These are phyloP conservation scores for Taxillus chinensis DNA, from an alignment of 164 flowering plant species.

Conservation along the genomic window DNA sequence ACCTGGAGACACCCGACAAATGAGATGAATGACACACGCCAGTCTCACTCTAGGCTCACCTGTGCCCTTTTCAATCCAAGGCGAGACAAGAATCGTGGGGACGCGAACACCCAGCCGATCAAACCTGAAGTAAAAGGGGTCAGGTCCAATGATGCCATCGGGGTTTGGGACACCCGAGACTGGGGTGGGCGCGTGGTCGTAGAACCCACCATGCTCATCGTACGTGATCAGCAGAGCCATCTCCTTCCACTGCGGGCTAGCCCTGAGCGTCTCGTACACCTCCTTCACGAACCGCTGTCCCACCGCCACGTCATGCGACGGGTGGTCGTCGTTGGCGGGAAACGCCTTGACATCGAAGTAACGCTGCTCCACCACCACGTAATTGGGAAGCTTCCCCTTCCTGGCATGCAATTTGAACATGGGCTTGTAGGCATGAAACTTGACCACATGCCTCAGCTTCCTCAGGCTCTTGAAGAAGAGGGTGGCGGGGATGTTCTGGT, in stretches of 20 bases:
- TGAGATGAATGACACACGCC: no score
- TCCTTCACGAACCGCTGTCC: slow-evolving; percentile 97
- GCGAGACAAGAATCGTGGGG: slow-evolving; percentile 77
- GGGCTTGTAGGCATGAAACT: not conserved
- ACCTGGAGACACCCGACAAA: no score
- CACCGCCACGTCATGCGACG: slow-evolving; percentile 1
- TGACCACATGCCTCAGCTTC: slow-evolving; percentile 53
- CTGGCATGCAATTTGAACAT: not conserved
- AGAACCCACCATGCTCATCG: slow-evolving; percentile 97
- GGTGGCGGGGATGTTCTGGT: slow-evolving; percentile 90
- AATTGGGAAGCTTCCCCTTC: slow-evolving; percentile 4
- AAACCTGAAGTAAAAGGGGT: slow-evolving; percentile 72
- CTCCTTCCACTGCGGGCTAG: slow-evolving; percentile 93
- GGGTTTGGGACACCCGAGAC: slow-evolving; percentile 86
- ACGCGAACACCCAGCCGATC: slow-evolving; percentile 90
- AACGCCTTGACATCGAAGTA: slow-evolving; percentile 1
- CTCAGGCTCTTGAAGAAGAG: slow-evolving; percentile 74
- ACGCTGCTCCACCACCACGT: slow-evolving; percentile 4
- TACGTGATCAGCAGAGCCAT: slow-evolving; percentile 75
- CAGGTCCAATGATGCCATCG: slow-evolving; percentile 84
- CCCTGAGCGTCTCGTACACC: slow-evolving; percentile 79
- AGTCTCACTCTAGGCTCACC: slow-evolving; percentile 25
- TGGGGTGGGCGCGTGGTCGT: slow-evolving; percentile 93
- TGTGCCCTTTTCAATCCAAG: slow-evolving; percentile 88
- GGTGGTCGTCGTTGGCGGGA: slow-evolving; percentile 6